Base-by-base conservation (phyloP, 1,284 basidiomycete species). In the Cryptococcus depauperatus region DNA sequence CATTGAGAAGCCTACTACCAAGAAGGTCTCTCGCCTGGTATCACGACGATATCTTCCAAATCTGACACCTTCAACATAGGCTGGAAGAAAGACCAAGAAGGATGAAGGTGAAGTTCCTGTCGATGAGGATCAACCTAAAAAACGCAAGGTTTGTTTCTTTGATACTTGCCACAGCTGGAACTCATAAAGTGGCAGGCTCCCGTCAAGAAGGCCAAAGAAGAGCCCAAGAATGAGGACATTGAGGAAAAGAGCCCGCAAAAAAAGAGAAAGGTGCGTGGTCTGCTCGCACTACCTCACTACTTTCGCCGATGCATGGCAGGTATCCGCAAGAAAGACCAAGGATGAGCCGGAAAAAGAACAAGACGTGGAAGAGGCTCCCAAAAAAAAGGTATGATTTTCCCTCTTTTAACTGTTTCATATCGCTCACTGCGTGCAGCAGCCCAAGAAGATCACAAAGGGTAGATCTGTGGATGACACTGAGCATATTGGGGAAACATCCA, bases 381-480 rank as follows among this genome's bases (percentile, higher is more conserved):
- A 50, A 41, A 52, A 49, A 39, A 51, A 50, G 43, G 50, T 39
- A 19, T 21, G 33, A 35, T n/a, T n/a, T 30, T 30, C 28, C 28
- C 28, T 30, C 28, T n/a, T 9, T 30, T 33, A 3, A 8, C 19
- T 18, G 25, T n/a, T n/a, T n/a, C n/a, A n/a, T n/a, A n/a, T n/a
- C n/a, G n/a, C n/a, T n/a, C n/a, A n/a, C n/a, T n/a, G n/a, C n/a
- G n/a, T n/a, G n/a, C n/a, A n/a, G n/a, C n/a, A n/a, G n/a, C n/a
- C 42, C 8, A 43, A 47, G 26, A 26, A 19, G 34, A 21, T 5
- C 22, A 30, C 25, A 11, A 50, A 49, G 26, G 43, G 35, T 23
- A 42, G 48, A 30, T 32, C 59, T 64, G 44, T 69, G 64, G 61
- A 74, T 13, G 48, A 44, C 8, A 16, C 16, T 26, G 44, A 45